Percentiles rank a stretch among this genome's conserved stretches.
These are phyloP conservation scores for Tricladium varicosporioides DNA, from an alignment of 2,329 filamentous ascomycete genomes.

Conservation along the genomic window DNA sequence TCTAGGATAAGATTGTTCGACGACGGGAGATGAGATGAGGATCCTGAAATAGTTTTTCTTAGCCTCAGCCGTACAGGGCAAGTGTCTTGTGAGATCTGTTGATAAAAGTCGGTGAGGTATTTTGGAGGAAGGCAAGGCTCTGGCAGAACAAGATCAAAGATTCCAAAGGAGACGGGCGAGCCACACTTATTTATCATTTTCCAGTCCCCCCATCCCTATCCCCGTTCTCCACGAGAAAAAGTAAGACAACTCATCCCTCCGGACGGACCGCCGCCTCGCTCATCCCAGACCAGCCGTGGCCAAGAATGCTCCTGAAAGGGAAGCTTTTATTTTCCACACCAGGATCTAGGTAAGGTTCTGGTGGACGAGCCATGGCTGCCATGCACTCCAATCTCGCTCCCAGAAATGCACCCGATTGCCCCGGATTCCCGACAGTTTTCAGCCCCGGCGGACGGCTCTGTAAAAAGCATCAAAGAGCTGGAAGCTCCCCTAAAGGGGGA, in stretches of 20 bases:
- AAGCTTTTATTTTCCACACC: conserved; percentile 1
- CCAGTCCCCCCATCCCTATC: conserved; percentile 3
- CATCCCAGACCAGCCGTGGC: conserved; percentile 13
- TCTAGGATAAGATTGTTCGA: neutral
- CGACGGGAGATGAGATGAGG: neutral
- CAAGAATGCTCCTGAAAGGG: conserved; percentile 17
- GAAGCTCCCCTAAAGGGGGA: neutral
- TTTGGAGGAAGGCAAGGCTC: neutral
- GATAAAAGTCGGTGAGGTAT: neutral
- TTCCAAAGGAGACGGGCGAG: conserved; percentile 4
- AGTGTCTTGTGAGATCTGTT: neutral
- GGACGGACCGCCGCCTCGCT: conserved; percentile 14
- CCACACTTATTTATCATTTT: conserved; percentile 14
- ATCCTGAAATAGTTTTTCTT: neutral
- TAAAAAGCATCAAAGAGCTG: neutral
- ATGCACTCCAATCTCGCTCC: conserved; percentile 2
- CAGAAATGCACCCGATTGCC: conserved; percentile 6
- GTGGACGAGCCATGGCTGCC: neutral
- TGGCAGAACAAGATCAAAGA: neutral
- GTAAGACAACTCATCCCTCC: conserved; percentile 27
- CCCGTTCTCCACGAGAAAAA: conserved; percentile 5
- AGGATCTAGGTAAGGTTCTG: neutral
- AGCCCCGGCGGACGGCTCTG: too few species aligned
- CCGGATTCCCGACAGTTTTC: conserved; percentile 8
- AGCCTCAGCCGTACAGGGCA: neutral